These are phyloP conservation scores for Neospermospora avenae DNA, from an alignment of 2,329 filamentous ascomycete genomes.

Conservation along the genomic window DNA sequence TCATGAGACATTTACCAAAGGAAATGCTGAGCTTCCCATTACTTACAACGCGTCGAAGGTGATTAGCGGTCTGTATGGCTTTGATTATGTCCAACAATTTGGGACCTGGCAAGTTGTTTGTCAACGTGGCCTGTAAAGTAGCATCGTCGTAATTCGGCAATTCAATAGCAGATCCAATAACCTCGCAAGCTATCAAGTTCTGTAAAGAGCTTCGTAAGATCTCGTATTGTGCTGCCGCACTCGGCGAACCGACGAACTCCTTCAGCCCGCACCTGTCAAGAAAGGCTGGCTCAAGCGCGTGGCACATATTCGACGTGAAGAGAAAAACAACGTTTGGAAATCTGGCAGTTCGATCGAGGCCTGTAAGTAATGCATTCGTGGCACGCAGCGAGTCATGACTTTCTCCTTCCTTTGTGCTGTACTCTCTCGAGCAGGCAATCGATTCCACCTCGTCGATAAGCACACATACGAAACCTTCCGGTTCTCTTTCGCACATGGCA, in stretches of 20 bases:
- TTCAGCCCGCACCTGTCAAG: slow-evolving; percentile 30
- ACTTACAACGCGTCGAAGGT: neutral
- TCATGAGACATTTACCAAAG: too few relatives aligned
- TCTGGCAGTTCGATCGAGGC: slow-evolving; percentile 8
- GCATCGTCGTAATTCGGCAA: slow-evolving; percentile 27
- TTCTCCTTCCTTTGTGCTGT: slow-evolving; percentile 25
- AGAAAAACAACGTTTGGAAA: slow-evolving; percentile 1
- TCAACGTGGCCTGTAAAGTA: neutral
- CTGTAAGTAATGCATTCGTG: slow-evolving; percentile 35
- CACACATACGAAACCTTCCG: slow-evolving; percentile 29
- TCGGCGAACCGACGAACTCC: slow-evolving; percentile 24
- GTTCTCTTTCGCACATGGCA: slow-evolving; percentile 25
- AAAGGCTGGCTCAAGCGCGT: slow-evolving; percentile 33
- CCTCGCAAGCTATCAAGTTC: slow-evolving; percentile 20
- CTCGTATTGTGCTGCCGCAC: slow-evolving; percentile 27
- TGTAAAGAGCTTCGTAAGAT: slow-evolving; percentile 29
- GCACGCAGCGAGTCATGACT: slow-evolving; percentile 33
- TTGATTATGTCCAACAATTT: slow-evolving; percentile 24
- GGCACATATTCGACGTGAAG: slow-evolving; percentile 32
- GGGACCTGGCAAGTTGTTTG: slow-evolving; percentile 3
- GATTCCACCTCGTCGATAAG: slow-evolving; percentile 37
- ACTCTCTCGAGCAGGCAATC: slow-evolving; percentile 31
- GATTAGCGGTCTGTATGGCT: slow-evolving; percentile 11
- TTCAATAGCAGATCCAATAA: slow-evolving; percentile 19
- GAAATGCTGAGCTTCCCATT: too few relatives aligned